Base-by-base conservation (phyloP, 164 flowering plant genomes). In the Stephania cephalantha region DNA sequence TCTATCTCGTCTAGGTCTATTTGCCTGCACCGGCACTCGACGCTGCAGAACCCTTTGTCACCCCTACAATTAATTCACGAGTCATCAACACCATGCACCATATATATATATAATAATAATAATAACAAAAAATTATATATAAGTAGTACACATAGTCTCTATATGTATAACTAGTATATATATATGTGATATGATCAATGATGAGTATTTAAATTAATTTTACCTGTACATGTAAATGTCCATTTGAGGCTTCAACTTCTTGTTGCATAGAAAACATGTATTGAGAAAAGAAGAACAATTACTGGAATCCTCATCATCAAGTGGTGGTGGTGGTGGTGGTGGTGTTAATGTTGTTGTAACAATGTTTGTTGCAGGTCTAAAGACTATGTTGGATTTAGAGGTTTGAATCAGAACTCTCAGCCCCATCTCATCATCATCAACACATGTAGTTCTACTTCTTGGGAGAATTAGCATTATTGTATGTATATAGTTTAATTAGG, bases 181-280 rank as follows among this genome's bases (percentile, higher is more conserved):
- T 50, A 35, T 35, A 48, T 10, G 55, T 50, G 55, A 35, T 35
- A 4, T 35, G 42, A 35, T 35, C 42, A 35, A 35, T 35, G 55
- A 15, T 50, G 12, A 12, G 53, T 48, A 9, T 7, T 48, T 12
- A 48, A 48, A 48, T 48, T 48, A 48, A 48, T 48, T 35, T 48
- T 81, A 89, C 92, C 89, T 89, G 86, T 89, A 89, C 89, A 89
- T 89, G 83, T 86, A 88, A 4, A 89, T 76, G 44, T 89, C 90
- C 76, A 87, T 79, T 44, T 84, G 77, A 2, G 78, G 84, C 78
- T 78, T 75, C 29, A 89, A 45, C 25, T 77, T 67, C 76, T 79
- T 89, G 73, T 76, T 75, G 85, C 93, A 89, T 0, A 87, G 75
- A 72, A n/a, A 42, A 31, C 93, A 89, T 5, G 88, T 77, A 71